phyloP scores from a whole-genome alignment of 208 protist genomes.

The Crithidia fasciculata region DNA sequence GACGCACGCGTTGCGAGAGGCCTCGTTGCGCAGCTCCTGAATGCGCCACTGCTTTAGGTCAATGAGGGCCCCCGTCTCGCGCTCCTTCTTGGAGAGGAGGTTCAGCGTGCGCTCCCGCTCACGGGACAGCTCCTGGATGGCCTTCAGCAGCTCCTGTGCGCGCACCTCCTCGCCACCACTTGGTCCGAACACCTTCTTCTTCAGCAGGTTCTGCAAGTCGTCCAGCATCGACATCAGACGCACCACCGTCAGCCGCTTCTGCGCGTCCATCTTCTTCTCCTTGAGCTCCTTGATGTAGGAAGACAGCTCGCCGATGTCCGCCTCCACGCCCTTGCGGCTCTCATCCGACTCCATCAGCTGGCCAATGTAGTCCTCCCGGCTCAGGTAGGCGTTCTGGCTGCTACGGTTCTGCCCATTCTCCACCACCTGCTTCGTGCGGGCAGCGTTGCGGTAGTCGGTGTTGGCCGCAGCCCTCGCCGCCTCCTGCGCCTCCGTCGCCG shows the following conservation, averaged over 20 bases:
- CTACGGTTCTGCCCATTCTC: constrained; percentile 34
- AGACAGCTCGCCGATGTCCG: constrained; percentile 46
- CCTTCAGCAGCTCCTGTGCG: constrained; percentile 71
- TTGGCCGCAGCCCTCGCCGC: constrained; percentile 1
- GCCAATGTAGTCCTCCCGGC: constrained; percentile 63
- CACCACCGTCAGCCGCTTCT: constrained; percentile 67
- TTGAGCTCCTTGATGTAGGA: constrained; percentile 49
- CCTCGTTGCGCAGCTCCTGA: constrained; percentile 62
- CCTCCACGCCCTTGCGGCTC: constrained; percentile 47
- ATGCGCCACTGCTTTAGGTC: constrained; percentile 77
- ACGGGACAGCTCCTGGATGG: constrained; percentile 77
- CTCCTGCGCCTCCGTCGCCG: constrained; percentile 12
- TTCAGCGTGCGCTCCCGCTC: constrained; percentile 70
- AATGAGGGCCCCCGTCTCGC: constrained; percentile 66
- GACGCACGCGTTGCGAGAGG: constrained; percentile 48
- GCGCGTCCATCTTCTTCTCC: constrained; percentile 45
- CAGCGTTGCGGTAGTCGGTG: constrained; percentile 25
- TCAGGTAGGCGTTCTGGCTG: constrained; percentile 19
- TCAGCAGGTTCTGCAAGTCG: constrained; percentile 64
- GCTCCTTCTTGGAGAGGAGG: constrained; percentile 67
- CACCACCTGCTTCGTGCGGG: constrained; percentile 45
- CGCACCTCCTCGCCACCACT: constrained; percentile 52
- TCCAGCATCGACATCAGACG: constrained; percentile 82
- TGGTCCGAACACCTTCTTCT: constrained; percentile 60
- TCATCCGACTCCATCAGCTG: constrained; percentile 61